A percentile compares a stretch with the other conserved stretches of the same genome.
Evolutionary conservation across 805 yeast genomes (phyloP).

Genomic region (Tetrapisispora taiwanensis): DNA sequence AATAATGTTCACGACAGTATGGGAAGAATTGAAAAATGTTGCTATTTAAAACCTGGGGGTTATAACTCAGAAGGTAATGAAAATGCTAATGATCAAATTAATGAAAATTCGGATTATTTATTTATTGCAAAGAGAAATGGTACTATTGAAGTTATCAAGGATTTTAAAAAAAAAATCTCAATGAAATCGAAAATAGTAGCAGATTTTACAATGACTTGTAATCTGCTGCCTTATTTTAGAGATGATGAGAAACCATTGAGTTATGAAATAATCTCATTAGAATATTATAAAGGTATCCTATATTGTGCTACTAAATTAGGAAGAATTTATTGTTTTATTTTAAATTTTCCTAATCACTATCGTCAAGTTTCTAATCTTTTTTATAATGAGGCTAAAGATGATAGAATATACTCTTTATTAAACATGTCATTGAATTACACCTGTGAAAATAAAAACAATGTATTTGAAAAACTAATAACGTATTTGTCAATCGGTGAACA

Average conservation of each 20-base stretch:
- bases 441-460: neutral
- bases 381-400: conserved; percentile 7
- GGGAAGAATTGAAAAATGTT: conserved; percentile 15
- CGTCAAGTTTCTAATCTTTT: neutral
- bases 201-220: conserved; percentile 14
- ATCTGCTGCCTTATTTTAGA: conserved; percentile 11
- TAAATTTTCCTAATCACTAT: conserved; percentile 22
- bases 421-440: too few relatives aligned
- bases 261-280: conserved; percentile 15
- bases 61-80: conserved; percentile 1
- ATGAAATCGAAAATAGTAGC: conserved; percentile 10
- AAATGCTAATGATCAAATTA: conserved; percentile 4
- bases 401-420: conserved; percentile 2
- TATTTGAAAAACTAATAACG: neutral
- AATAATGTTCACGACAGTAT: neutral
- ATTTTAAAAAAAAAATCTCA: conserved; percentile 13
- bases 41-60: conserved; percentile 16
- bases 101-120: conserved; percentile 18
- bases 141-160: conserved; percentile 19
- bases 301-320: conserved; percentile 22
- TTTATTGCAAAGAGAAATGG: conserved; percentile 24
- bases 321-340: conserved; percentile 14
- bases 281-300: conserved; percentile 18
- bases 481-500: neutral
- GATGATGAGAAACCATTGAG: conserved; percentile 6